A percentile compares a stretch with the other conserved stretches of the same genome.
These are phyloP conservation scores for Atractiella rhizophila DNA, from an alignment of 768 basidiomycete species.

Conservation along the genomic window DNA sequence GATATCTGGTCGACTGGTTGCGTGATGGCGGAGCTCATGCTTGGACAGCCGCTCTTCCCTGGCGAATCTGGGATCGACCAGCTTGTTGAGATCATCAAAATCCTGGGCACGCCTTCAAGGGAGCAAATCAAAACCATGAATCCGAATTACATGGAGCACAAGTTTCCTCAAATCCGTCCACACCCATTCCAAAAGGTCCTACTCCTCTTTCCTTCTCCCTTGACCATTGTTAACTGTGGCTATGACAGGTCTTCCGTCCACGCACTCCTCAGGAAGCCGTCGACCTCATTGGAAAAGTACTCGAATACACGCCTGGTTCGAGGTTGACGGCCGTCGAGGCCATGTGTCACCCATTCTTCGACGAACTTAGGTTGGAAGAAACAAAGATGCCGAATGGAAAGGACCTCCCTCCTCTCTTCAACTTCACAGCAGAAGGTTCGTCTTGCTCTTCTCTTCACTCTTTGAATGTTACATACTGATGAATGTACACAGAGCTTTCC, in stretches of 20 bases:
- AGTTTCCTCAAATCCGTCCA: conserved; percentile 99
- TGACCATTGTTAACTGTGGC: background rate
- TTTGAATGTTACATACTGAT: conserved; percentile 2
- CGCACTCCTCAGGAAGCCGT: conserved; percentile 90
- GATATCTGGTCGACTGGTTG: conserved; percentile 99
- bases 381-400: conserved; percentile 91
- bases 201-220: background rate
- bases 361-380: conserved; percentile 71
- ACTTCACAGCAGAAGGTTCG: conserved; percentile 88
- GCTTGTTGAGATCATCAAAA: conserved; percentile 98
- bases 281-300: conserved; percentile 71
- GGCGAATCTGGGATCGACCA: conserved; percentile 81
- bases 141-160: conserved; percentile 99
- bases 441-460: conserved; percentile 3
- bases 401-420: conserved; percentile 76
- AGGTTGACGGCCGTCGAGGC: conserved; percentile 71
- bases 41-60: conserved; percentile 94
- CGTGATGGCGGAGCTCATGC: conserved; percentile 99
- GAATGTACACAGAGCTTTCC: conserved; percentile 69
- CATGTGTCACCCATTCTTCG: conserved; percentile 81
- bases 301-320: conserved; percentile 93
- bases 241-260: conserved; percentile 69
- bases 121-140: conserved; percentile 99
- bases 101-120: conserved; percentile 86
- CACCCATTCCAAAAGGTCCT: conserved; percentile 87